Percentiles rank a stretch among this genome's conserved stretches.
Conservation (phyloP, 257 asterid species). For the Linderniella brevidens region DNA sequence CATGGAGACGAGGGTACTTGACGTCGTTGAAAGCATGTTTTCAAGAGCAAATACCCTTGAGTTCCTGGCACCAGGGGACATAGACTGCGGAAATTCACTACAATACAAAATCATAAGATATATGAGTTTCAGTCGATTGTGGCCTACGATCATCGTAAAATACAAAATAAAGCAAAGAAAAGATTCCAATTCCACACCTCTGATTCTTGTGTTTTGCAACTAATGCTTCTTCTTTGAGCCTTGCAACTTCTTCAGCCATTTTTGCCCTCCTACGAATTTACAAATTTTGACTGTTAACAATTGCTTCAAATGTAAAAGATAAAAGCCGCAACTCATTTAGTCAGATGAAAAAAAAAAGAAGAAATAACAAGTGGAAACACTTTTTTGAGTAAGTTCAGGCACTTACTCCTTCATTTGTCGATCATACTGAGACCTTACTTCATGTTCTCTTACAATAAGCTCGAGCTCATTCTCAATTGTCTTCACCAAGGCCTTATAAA, state of each 20-base stretch:
- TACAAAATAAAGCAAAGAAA: not conserved
- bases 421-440: constrained; percentile 80
- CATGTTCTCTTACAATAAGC: constrained; percentile 85
- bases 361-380: not conserved
- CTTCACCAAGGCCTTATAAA: constrained; percentile 51
- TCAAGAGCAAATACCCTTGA: constrained; percentile 85
- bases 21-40: constrained; percentile 89
- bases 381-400: constrained; percentile 5
- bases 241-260: constrained; percentile 81
- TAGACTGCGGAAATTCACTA: constrained; percentile 40
- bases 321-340: not conserved
- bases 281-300: constrained; percentile 4
- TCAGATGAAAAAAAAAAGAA: not conserved
- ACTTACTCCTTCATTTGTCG: constrained; percentile 90
- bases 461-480: constrained; percentile 91
- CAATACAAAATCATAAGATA: constrained; percentile 9
- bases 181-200: constrained; percentile 37
- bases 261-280: constrained; percentile 83
- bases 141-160: not conserved
- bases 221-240: constrained; percentile 66
- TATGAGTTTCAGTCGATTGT: constrained; percentile 1
- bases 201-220: constrained; percentile 36
- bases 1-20: constrained; percentile 87
- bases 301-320: not conserved
- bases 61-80: constrained; percentile 97